Evolutionary conservation across 2,329 filamentous ascomycete genomes (phyloP).

Genomic region (Scytalidium sp.): DNA sequence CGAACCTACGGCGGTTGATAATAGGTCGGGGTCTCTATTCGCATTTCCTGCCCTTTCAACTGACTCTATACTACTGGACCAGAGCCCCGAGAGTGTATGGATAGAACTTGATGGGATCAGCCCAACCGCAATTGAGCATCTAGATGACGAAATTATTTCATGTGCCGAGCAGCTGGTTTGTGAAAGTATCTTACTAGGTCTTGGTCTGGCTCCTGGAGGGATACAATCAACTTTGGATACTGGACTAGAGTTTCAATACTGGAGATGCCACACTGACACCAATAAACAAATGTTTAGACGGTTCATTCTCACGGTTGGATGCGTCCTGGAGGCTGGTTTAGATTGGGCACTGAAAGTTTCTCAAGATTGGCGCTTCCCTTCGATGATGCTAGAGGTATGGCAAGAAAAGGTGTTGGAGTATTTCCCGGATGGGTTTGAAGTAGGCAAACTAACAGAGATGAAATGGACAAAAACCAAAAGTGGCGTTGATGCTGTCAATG

Average conservation of each 20-base stretch:
- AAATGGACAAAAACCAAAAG: neutral
- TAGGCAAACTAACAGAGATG: neutral
- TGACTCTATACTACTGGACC: neutral
- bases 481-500: neutral
- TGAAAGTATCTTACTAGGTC: neutral
- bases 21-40: neutral
- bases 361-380: neutral
- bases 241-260: neutral
- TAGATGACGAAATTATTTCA: neutral
- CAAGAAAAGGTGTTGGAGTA: neutral
- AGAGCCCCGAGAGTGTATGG: neutral
- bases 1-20: neutral
- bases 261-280: neutral
- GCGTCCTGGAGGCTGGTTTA: neutral
- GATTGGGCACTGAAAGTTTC: neutral
- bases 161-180: neutral
- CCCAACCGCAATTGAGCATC: neutral
- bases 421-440: neutral
- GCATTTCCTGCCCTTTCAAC: neutral
- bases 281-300: neutral
- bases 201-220: neutral
- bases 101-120: neutral
- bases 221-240: neutral
- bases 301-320: neutral
- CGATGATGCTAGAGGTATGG: neutral